These are phyloP conservation scores for Candida ulmi DNA, from an alignment of 805 yeast species.

Conservation along the genomic window DNA sequence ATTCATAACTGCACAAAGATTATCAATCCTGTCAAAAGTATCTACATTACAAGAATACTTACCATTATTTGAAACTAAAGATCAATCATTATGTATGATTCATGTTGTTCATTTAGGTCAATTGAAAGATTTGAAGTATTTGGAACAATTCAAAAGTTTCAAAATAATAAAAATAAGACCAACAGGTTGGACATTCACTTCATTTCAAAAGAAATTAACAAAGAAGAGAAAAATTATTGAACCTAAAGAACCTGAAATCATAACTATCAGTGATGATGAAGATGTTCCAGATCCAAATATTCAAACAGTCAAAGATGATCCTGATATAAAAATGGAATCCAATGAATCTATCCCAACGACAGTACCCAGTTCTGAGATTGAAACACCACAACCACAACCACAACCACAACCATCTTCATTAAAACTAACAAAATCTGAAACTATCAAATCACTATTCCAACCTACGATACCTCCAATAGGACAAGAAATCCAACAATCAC, in stretches of 20 bases:
- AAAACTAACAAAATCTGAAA: background rate
- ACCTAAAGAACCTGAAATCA: background rate
- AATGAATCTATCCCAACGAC: too few species aligned
- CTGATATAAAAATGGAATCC: too few species aligned
- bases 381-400: background rate
- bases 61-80: slow-evolving; percentile 6
- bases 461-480: background rate
- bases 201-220: background rate
- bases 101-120: slow-evolving; percentile 73
- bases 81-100: slow-evolving; percentile 32
- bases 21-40: background rate
- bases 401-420: background rate
- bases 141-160: slow-evolving; percentile 19
- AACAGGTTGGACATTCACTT: slow-evolving; percentile 83
- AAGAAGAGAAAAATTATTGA: background rate
- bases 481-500: background rate
- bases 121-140: slow-evolving; percentile 29
- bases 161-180: slow-evolving; percentile 70
- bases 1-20: slow-evolving; percentile 35
- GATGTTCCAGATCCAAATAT: background rate
- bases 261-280: background rate
- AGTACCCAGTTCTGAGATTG: too few species aligned
- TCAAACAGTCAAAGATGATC: background rate
- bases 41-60: slow-evolving; percentile 1
- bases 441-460: slow-evolving; percentile 1